Percentiles rank a stretch among this genome's conserved stretches.
These are phyloP conservation scores for Aureobasidium uvarum DNA, from an alignment of 2,329 filamentous ascomycete species.

Conservation along the genomic window DNA sequence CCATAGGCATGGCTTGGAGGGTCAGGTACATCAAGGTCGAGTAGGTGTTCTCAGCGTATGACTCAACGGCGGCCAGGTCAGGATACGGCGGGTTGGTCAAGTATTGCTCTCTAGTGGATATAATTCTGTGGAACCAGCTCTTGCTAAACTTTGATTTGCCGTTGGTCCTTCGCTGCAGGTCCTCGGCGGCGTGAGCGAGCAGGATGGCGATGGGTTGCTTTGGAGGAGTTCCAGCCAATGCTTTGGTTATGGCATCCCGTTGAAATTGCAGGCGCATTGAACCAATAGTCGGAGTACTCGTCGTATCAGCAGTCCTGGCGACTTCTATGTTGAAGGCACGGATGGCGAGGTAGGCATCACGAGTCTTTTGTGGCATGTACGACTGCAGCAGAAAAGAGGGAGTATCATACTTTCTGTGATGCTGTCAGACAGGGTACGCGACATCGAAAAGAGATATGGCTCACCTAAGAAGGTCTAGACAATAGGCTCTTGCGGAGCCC, in stretches of 20 bases:
- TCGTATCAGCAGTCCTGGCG: conserved; percentile 82
- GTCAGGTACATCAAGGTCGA: conserved; percentile 88
- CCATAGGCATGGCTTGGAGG: conserved; percentile 72
- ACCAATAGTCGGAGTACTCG: conserved; percentile 83
- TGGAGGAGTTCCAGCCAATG: conserved; percentile 73
- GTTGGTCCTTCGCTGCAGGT: conserved; percentile 50
- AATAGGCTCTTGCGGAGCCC: conserved; percentile 57
- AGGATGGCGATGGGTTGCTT: conserved; percentile 90
- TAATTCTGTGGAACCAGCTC: conserved; percentile 63
- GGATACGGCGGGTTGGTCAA: conserved; percentile 81
- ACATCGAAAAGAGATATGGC: neutral
- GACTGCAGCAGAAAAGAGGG: conserved; percentile 82
- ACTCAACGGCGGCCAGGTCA: conserved; percentile 70
- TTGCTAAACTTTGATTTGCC: conserved; percentile 54
- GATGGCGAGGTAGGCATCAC: conserved; percentile 84
- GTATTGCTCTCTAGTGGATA: conserved; percentile 77
- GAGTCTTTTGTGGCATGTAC: conserved; percentile 72
- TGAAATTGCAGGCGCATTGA: conserved; percentile 93
- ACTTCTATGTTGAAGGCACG: conserved; percentile 92
- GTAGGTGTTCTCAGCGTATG: conserved; percentile 92
- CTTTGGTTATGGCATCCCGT: conserved; percentile 77
- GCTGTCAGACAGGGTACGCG: neutral
- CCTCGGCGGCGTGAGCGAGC: conserved; percentile 68
- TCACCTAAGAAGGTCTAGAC: conserved; percentile 58
- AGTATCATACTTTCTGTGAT: conserved; percentile 74